A percentile compares a stretch with the other conserved stretches of the same genome.
These are phyloP conservation scores for Dactylis glomerata DNA, from an alignment of 176 grass and related monocot species.

Conservation along the genomic window DNA sequence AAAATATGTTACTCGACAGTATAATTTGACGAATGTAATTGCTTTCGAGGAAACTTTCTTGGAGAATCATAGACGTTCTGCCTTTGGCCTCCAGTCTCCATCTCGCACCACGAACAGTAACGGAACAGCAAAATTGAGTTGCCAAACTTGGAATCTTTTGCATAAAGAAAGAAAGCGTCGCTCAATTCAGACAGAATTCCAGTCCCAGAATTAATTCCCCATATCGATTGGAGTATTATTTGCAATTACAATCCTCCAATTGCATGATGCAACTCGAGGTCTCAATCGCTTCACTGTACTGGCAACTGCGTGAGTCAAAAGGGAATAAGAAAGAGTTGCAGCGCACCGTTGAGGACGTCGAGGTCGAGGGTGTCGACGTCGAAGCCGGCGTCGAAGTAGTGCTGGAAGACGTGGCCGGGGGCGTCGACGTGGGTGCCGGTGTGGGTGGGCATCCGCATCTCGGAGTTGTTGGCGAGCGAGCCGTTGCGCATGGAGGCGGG, in stretches of 20 bases:
- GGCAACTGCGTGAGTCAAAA: not conserved
- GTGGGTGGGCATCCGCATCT: constrained; percentile 58
- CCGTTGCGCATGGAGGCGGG: constrained; percentile 57
- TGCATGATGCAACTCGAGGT: not conserved
- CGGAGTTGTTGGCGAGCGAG: constrained; percentile 52
- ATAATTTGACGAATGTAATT: too few species aligned
- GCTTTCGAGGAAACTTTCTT: too few species aligned
- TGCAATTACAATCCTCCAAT: not conserved
- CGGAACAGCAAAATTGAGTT: too few species aligned
- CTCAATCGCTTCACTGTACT: not conserved
- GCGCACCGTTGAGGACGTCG: constrained; percentile 49
- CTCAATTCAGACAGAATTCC: not conserved
- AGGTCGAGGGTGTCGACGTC: constrained; percentile 68
- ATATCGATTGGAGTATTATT: not conserved
- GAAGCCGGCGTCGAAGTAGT: constrained; percentile 69
- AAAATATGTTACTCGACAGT: not conserved
- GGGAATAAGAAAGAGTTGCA: not conserved
- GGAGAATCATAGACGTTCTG: too few species aligned
- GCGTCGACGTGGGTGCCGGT: constrained; percentile 67
- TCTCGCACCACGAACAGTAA: too few species aligned
- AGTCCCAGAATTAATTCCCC: not conserved
- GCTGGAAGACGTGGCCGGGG: constrained; percentile 62
- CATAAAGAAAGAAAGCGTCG: too few species aligned
- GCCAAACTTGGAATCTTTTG: too few species aligned
- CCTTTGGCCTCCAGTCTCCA: too few species aligned